Conservation (phyloP, 306 rosid genomes). For the Potentilla sterilis region DNA sequence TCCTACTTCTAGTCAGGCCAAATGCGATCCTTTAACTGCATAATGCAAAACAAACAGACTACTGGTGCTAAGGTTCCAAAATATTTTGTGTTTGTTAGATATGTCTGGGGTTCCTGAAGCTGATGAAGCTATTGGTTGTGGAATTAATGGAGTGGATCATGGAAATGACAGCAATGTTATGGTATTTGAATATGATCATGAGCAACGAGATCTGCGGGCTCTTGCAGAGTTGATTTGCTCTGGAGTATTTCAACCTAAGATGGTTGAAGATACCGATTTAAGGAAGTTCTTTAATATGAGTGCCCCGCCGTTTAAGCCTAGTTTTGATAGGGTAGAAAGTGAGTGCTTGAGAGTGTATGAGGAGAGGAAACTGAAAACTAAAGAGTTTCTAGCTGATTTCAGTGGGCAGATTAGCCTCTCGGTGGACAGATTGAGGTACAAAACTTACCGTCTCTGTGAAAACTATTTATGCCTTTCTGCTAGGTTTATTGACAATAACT, state of each 20-base stretch:
- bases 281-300: background rate
- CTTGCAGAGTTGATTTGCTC: conserved; percentile 9
- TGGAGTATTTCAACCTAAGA: background rate
- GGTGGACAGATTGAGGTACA: background rate
- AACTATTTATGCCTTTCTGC: conserved; percentile 10
- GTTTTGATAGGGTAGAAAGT: conserved; percentile 3
- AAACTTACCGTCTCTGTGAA: background rate
- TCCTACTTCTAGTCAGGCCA: background rate
- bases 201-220: background rate
- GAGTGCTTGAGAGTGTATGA: conserved; percentile 8
- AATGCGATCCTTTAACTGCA: too few species aligned
- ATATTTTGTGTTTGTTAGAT: background rate
- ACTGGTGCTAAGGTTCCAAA: background rate
- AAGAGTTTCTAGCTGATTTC: background rate
- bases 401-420: conserved; percentile 20
- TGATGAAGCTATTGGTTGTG: background rate
- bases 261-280: background rate
- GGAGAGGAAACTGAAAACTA: background rate
- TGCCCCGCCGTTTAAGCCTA: conserved; percentile 2
- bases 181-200: conserved; percentile 10
- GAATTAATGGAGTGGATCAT: conserved; percentile 3
- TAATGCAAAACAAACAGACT: background rate
- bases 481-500: conserved; percentile 15
- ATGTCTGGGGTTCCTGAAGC: conserved; percentile 7
- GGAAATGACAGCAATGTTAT: background rate